Percentiles rank a stretch among this genome's conserved stretches.
phyloP scores from a whole-genome alignment of 2,329 filamentous ascomycete species.

The Cordyceps fumosorosea region DNA sequence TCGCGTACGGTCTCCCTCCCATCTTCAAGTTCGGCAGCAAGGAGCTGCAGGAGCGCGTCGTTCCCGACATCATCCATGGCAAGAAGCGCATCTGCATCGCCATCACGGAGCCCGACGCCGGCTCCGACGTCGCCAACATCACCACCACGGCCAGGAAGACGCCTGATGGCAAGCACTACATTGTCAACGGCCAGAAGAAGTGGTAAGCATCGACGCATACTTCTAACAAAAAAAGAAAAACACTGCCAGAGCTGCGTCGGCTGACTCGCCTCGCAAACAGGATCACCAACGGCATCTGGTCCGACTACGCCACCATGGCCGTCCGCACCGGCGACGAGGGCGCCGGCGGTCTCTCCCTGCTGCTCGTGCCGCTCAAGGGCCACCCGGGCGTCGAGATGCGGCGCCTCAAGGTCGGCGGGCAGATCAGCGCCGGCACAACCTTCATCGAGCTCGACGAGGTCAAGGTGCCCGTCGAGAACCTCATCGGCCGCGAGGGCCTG shows the following conservation, averaged over 20 bases:
- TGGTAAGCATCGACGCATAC: conserved; percentile 37
- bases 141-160: conserved; percentile 59
- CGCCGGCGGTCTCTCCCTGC: conserved; percentile 44
- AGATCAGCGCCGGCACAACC: conserved; percentile 56
- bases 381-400: conserved; percentile 18
- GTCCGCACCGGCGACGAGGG: conserved; percentile 52
- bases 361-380: conserved; percentile 43
- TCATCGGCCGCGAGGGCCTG: conserved; percentile 45
- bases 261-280: neutral
- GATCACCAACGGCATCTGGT: conserved; percentile 56
- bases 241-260: neutral
- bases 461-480: conserved; percentile 43
- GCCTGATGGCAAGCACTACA: conserved; percentile 57
- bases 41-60: conserved; percentile 56
- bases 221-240: no score
- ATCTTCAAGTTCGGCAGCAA: conserved; percentile 61
- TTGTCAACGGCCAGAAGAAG: conserved; percentile 72
- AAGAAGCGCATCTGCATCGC: conserved; percentile 66
- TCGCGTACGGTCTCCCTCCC: conserved; percentile 66
- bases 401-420: conserved; percentile 55
- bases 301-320: conserved; percentile 56
- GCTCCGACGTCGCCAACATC: conserved; percentile 68
- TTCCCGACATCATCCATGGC: conserved; percentile 62
- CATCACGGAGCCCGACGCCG: conserved; percentile 69
- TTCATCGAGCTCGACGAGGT: conserved; percentile 49